Evolutionary conservation across 2,329 filamentous ascomycete genomes (phyloP), one percentile per base, ranked within the genome.

Genomic region (Alternaria sp.): DNA sequence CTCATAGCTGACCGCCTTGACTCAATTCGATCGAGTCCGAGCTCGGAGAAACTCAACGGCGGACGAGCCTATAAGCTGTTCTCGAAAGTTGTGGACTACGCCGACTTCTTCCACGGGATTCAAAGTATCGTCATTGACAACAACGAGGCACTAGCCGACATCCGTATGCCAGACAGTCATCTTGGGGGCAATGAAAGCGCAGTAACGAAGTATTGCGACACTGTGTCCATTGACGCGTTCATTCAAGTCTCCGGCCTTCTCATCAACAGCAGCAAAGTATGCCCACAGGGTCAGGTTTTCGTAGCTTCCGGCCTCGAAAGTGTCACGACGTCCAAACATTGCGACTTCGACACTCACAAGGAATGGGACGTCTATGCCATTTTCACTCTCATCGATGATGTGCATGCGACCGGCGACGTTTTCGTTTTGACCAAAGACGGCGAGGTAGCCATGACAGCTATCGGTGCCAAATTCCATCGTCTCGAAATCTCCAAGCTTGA

Each of bases 211-310:
- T 36, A 45, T 21, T 71, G 63, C 32, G 69, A 69, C 26, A 62
- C 69, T n/a, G 62, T 67, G 3, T 57, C 62, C 19, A 53, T 71
- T 19, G 69, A 71, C 44, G 52, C 57, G 11, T 71, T 71, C 32
- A 70, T 70, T 15, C 61, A 65, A n/a, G 67, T 69, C 4, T 63
- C 63, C 8, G 69, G 69, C 10, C 52, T 71, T 15, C 58, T 70
- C 12, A 65, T 71, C 36, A 71, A 71, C 28, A 71, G 59, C 47
- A 68, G 68, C 23, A 61, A 66, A 17, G 59, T 53, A 45, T 61
- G 58, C 15, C 45, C 28, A 26, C 53, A 32, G 17, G 63, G 58
- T 12, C 61, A 71, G 21, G 67, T 68, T 6, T 62, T 71, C 17
- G 58, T 71, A 17, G 62, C 64, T 15, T 60, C 57, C 10, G 67